A percentile compares a stretch with the other conserved stretches of the same genome.
These are phyloP conservation scores for Emmonsiellopsis sp. DNA, from an alignment of 2,329 filamentous ascomycete genomes.

Conservation along the genomic window DNA sequence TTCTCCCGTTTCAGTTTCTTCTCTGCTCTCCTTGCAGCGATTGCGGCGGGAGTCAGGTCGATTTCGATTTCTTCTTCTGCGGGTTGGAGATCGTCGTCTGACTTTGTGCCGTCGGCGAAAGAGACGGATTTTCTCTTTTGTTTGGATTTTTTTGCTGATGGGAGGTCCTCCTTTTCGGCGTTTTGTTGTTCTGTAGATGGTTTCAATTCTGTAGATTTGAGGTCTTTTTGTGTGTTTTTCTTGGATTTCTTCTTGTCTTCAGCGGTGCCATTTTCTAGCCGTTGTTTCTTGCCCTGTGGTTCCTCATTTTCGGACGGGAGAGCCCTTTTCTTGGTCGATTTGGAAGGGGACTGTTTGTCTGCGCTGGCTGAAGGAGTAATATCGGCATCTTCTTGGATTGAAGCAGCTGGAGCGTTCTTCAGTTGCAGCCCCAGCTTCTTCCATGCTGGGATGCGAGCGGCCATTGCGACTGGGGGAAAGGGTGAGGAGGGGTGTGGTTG, in stretches of 20 bases:
- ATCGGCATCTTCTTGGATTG: neutral
- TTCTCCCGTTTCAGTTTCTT: slow-evolving; percentile 10
- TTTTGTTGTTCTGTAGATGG: neutral
- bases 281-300: slow-evolving; percentile 15
- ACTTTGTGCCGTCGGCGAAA: slow-evolving; percentile 56
- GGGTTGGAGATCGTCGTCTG: slow-evolving; percentile 34
- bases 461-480: neutral
- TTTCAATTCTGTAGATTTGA: too few species aligned
- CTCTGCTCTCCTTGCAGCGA: slow-evolving; percentile 12
- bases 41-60: slow-evolving; percentile 12
- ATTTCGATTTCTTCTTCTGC: slow-evolving; percentile 11
- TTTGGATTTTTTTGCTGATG: slow-evolving; percentile 7
- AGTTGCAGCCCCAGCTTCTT: slow-evolving; percentile 52
- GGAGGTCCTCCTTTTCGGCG: neutral
- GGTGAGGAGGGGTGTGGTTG: neutral
- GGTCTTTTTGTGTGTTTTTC: neutral
- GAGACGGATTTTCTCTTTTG: slow-evolving; percentile 49
- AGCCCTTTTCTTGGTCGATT: slow-evolving; percentile 7
- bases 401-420: slow-evolving; percentile 38
- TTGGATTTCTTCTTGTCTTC: neutral
- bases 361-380: neutral
- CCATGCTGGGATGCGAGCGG: slow-evolving; percentile 45
- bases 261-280: slow-evolving; percentile 15
- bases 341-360: neutral
- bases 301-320: slow-evolving; percentile 9